Evolutionary conservation across 768 basidiomycete species (phyloP).

Genomic region (Boletus fagicola): DNA sequence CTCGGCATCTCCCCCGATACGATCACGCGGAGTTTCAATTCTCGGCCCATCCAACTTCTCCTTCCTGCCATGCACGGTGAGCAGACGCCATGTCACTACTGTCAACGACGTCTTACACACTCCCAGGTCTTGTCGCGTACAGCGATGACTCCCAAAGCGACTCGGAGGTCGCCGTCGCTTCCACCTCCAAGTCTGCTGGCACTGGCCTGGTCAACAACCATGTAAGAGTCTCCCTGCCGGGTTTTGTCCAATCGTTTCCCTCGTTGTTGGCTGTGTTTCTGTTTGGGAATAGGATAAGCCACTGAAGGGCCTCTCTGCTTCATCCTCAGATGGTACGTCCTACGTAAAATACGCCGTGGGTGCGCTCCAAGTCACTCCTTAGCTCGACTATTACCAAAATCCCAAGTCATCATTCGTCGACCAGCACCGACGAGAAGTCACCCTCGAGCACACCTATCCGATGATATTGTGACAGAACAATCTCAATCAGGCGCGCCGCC

Average conservation of each 20-base stretch:
- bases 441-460: conserved; percentile 48
- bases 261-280: conserved; percentile 61
- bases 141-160: conserved; percentile 65
- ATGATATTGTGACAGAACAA: conserved; percentile 37
- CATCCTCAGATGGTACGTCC: conserved; percentile 31
- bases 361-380: not conserved
- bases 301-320: conserved; percentile 35
- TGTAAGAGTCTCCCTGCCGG: conserved; percentile 59
- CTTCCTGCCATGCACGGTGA: conserved; percentile 31
- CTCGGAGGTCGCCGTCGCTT: conserved; percentile 42
- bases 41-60: not conserved
- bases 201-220: conserved; percentile 32
- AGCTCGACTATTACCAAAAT: conserved; percentile 47
- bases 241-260: conserved; percentile 52
- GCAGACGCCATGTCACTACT: conserved; percentile 5
- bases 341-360: not conserved
- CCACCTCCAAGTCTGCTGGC: conserved; percentile 24
- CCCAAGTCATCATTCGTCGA: conserved; percentile 61
- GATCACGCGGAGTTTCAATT: conserved; percentile 26
- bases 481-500: not conserved
- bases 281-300: conserved; percentile 62
- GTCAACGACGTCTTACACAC: conserved; percentile 3
- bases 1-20: conserved; percentile 14
- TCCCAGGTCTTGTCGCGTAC: conserved; percentile 58
- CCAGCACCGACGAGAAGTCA: conserved; percentile 46